A percentile compares a stretch with the other conserved stretches of the same genome.
These are phyloP conservation scores for Mychonastes homosphaera DNA, from an alignment of 139 green algal genomes.

Conservation along the genomic window DNA sequence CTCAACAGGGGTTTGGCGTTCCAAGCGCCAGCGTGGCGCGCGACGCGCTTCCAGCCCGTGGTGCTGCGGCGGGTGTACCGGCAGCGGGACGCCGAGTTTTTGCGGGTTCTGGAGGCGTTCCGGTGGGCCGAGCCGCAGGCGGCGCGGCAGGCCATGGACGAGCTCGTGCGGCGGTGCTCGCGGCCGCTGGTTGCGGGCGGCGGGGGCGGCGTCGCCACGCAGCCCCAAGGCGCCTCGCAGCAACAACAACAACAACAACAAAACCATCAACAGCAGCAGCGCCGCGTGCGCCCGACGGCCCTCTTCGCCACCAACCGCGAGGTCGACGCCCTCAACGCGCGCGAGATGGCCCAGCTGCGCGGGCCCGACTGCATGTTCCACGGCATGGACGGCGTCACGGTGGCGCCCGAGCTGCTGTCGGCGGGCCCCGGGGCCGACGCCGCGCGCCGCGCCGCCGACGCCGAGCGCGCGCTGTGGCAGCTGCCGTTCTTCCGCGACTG, in stretches of 20 bases:
- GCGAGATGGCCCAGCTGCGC: slow-evolving; percentile 32
- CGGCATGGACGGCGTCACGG: slow-evolving; percentile 1
- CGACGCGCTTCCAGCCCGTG: slow-evolving; percentile 30
- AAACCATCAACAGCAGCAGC: too few relatives aligned
- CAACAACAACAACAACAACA: too few relatives aligned
- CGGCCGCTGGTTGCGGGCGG: too few relatives aligned
- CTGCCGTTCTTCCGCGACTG: slow-evolving; percentile 52
- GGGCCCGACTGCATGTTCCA: slow-evolving; percentile 1
- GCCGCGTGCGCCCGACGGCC: slow-evolving; percentile 9
- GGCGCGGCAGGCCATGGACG: too few relatives aligned
- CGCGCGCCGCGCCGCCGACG: slow-evolving; percentile 1
- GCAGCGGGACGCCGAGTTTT: slow-evolving; percentile 39
- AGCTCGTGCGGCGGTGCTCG: too few relatives aligned
- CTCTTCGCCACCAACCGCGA: slow-evolving; percentile 53
- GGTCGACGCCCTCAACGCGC: slow-evolving; percentile 42
- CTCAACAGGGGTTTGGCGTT: slow-evolving; percentile 57
- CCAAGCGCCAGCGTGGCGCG: slow-evolving; percentile 44
- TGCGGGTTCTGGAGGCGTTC: slow-evolving; percentile 44
- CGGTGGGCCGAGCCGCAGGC: too few relatives aligned
- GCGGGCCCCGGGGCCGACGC: too few relatives aligned
- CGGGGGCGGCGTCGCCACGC: too few relatives aligned
- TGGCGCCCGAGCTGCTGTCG: neutral
- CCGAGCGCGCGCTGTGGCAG: slow-evolving; percentile 20
- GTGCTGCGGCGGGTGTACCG: slow-evolving; percentile 54
- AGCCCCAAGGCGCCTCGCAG: too few relatives aligned